Evolutionary conservation across 2,329 filamentous ascomycete genomes (phyloP).

Genomic region (Sclerotinia sclerotiorum): DNA sequence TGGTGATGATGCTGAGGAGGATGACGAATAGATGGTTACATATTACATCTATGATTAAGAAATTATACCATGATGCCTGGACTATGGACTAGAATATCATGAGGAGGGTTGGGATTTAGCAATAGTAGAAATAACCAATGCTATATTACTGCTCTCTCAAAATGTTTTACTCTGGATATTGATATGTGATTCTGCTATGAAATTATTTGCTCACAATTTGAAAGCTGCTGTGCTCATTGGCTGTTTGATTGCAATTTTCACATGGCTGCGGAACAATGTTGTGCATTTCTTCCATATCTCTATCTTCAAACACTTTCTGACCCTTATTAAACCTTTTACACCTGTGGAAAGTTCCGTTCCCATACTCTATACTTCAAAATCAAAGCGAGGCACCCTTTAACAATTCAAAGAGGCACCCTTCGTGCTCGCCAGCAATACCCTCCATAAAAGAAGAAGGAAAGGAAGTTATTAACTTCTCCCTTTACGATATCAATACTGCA

Average conservation of each 20-base stretch:
- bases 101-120: slow-evolving; percentile 18
- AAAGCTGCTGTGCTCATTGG: neutral
- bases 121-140: slow-evolving; percentile 7
- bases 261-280: no score
- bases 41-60: slow-evolving; percentile 14
- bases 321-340: no score
- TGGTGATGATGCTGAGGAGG: slow-evolving; percentile 95
- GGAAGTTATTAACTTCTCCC: neutral
- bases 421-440: no score
- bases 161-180: neutral
- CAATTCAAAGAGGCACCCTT: neutral
- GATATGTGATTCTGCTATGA: neutral
- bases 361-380: no score
- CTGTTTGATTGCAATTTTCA: neutral
- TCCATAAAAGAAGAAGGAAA: neutral
- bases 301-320: no score
- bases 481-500: no score
- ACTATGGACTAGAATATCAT: slow-evolving; percentile 12
- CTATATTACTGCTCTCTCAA: slow-evolving; percentile 14
- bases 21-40: slow-evolving; percentile 79
- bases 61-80: slow-evolving; percentile 19
- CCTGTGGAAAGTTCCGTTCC: no score
- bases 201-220: neutral
- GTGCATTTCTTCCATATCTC: no score
- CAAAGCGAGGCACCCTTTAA: no score